Evolutionary conservation across 352 stramenopile genomes (phyloP).

Genomic region (Phytophthora colocasiae): DNA sequence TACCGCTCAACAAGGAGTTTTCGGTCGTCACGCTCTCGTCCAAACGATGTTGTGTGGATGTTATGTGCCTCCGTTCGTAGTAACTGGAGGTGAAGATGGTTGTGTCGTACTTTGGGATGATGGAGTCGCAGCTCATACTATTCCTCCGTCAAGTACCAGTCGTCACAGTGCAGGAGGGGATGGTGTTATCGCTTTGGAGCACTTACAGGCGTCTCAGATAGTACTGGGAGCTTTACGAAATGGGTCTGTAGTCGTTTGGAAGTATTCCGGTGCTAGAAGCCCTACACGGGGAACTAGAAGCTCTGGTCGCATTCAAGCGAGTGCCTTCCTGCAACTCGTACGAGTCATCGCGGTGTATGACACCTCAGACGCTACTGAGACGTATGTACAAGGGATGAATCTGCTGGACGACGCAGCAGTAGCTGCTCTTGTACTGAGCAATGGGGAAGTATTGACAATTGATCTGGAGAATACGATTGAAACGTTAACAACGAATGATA

Average conservation of each 20-base stretch:
- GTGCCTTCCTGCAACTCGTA: conserved; percentile 43
- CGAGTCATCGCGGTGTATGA: conserved; percentile 31
- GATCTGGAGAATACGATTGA: conserved; percentile 39
- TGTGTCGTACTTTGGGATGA: conserved; percentile 66
- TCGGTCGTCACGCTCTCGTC: conserved; percentile 65
- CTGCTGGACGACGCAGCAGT: conserved; percentile 29
- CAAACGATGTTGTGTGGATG: conserved; percentile 57
- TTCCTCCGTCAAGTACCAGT: conserved; percentile 12
- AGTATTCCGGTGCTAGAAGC: conserved; percentile 21
- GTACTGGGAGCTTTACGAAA: conserved; percentile 50
- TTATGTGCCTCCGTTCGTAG: conserved; percentile 50
- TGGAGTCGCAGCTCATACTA: conserved; percentile 53
- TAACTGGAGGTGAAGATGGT: conserved; percentile 63
- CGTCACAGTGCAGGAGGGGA: conserved; percentile 13
- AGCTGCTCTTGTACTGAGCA: conserved; percentile 33
- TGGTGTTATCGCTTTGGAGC: conserved; percentile 46
- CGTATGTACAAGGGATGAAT: conserved; percentile 28
- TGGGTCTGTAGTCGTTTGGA: conserved; percentile 49
- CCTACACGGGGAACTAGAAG: conserved; percentile 11
- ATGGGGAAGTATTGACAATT: conserved; percentile 36
- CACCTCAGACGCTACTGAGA: conserved; percentile 1
- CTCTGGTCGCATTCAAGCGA: conserved; percentile 28
- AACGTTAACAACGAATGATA: not conserved
- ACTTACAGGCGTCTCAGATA: conserved; percentile 43
- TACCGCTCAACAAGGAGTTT: conserved; percentile 61